Evolutionary conservation across 768 basidiomycete genomes (phyloP), one percentile per base, ranked within the genome.

Genomic region (Trametes cubensis): DNA sequence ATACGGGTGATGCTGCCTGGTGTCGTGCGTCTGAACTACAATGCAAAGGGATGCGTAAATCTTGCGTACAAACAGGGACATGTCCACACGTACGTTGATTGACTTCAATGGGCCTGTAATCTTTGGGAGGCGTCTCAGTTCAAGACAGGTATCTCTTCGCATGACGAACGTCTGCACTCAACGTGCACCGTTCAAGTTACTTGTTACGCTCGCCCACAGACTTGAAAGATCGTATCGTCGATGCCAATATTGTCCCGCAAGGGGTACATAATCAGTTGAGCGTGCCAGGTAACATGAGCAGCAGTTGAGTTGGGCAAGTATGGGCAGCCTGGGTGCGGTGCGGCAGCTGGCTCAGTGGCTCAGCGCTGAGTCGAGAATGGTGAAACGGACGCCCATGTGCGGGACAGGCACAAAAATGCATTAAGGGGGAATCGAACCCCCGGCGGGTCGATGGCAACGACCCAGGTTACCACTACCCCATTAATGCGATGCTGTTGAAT

Each of bases 401-500:
- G 3, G 28, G 28, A 7, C 7, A 7, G 28, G 28, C n/a, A 28
- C 34, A 5, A 34, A 34, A 7, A 11, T 87, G 87, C 87, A 88
- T 88, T 87, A 88, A 88, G 85, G 64, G 87, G 86, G 87, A 88
- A 89, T 89, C 85, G 86, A 89, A 89, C 87, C 86, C 87, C 86
- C 87, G 87, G 87, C 87, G 87, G 87, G 85, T 88, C 87, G 86
- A 74, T 73, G 72, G 72, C 72, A 73, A 73, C 72, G 72, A 73
- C 72, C 72, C 72, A 73, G 72, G 72, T 73, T 73, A 73, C 72
- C 72, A 73, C 72, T 73, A 73, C 72, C 72, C 72, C 72, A 73
- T 73, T 73, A 73, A 70, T 72, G 71, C 70, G 42, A 34, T 34
- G 8, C 8, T 8, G n/a, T n/a, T n/a, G n/a, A n/a, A n/a, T n/a